Conservation (phyloP, 1,284 basidiomycete genomes). For the Pseudomicrostroma phylloplanum region DNA sequence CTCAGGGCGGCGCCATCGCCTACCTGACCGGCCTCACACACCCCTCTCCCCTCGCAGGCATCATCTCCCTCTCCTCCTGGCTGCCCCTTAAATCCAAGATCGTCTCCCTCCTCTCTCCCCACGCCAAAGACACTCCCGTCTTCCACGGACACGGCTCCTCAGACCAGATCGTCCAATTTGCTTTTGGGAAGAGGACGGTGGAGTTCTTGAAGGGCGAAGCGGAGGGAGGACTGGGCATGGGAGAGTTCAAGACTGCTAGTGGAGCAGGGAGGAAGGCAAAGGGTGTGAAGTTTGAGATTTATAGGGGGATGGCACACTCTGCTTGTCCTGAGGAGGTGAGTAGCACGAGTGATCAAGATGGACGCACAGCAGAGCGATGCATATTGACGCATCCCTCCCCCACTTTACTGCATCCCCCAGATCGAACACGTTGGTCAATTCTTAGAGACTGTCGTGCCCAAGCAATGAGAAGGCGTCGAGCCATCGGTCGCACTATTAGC, state of each 20-base stretch:
- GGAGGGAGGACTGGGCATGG: slow-evolving; percentile 24
- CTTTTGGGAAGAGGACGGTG: slow-evolving; percentile 31
- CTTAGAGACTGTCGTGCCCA: slow-evolving; percentile 33
- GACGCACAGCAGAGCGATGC: background rate
- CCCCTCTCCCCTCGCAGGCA: slow-evolving; percentile 31
- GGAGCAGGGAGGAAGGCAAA: background rate
- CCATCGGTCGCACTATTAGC: too few relatives aligned
- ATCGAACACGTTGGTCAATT: slow-evolving; percentile 35
- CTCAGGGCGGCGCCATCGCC: slow-evolving; percentile 45
- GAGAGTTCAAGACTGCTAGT: slow-evolving; percentile 11
- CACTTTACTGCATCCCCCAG: slow-evolving; percentile 11
- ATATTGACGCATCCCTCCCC: background rate
- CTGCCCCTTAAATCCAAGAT: slow-evolving; percentile 43
- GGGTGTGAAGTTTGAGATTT: slow-evolving; percentile 33
- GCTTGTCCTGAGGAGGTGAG: slow-evolving; percentile 44
- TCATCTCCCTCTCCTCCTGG: slow-evolving; percentile 45
- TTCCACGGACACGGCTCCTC: slow-evolving; percentile 45
- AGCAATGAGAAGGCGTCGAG: background rate
- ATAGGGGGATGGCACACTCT: slow-evolving; percentile 43
- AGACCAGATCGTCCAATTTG: slow-evolving; percentile 42
- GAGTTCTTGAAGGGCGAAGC: slow-evolving; percentile 21
- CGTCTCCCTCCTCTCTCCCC: slow-evolving; percentile 20
- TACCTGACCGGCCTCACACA: slow-evolving; percentile 38
- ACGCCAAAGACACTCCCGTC: slow-evolving; percentile 28
- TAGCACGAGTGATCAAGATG: background rate